phyloP scores from a whole-genome alignment of 2,329 filamentous ascomycete genomes.

The Sarocladium oryzae region DNA sequence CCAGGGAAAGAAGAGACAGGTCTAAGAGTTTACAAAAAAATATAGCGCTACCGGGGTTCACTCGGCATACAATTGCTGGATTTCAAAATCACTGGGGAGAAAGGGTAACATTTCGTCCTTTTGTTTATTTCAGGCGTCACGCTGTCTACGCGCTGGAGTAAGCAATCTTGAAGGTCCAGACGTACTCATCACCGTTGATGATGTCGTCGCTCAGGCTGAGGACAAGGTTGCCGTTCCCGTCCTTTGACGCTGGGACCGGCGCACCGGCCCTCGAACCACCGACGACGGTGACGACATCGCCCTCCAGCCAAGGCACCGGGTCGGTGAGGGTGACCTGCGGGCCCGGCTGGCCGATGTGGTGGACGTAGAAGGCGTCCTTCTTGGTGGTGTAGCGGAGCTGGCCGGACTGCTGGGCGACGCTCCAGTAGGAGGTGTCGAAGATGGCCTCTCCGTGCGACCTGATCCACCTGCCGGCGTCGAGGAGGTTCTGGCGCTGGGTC shows the following conservation, averaged over 20 bases:
- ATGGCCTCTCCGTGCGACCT: conserved; percentile 45
- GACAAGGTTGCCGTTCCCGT: conserved; percentile 19
- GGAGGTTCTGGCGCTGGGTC: conserved; percentile 37
- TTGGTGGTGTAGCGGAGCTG: conserved; percentile 44
- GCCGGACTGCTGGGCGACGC: not conserved
- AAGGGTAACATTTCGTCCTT: too few relatives aligned
- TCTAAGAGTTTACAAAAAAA: too few relatives aligned
- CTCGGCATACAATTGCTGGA: too few relatives aligned
- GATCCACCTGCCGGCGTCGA: conserved; percentile 48
- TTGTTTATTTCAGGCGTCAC: too few relatives aligned
- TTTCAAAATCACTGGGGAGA: too few relatives aligned
- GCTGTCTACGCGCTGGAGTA: not conserved
- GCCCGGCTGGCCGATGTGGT: conserved; percentile 36
- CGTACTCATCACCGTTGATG: conserved; percentile 27
- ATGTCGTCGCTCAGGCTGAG: conserved; percentile 25
- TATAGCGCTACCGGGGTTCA: too few relatives aligned
- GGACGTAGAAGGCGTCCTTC: conserved; percentile 44
- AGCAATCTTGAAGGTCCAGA: conserved; percentile 25
- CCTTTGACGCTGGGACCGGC: conserved; percentile 14
- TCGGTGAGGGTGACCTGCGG: conserved; percentile 31
- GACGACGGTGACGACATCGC: conserved; percentile 40
- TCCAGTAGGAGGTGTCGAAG: conserved; percentile 50
- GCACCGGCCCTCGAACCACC: conserved; percentile 22
- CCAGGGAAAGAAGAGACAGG: too few relatives aligned
- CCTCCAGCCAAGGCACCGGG: conserved; percentile 37